phyloP scores from a whole-genome alignment of 768 basidiomycete genomes.

The Mycena rosella region DNA sequence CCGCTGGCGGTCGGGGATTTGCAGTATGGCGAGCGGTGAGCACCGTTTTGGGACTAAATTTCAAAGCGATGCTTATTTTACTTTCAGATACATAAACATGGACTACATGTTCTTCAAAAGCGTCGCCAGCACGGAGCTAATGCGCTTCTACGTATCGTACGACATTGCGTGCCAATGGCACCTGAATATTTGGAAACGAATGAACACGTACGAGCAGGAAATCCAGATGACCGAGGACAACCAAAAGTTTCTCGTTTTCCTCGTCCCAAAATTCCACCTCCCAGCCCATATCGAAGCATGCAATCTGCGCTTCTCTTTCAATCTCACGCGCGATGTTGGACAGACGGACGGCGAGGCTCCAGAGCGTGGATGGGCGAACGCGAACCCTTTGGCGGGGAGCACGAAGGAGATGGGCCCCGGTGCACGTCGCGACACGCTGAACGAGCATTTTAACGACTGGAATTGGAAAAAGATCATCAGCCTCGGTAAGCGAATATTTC shows the following conservation, averaged over 20 bases:
- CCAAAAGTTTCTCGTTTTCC: constrained; percentile 16
- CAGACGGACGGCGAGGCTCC: constrained; percentile 50
- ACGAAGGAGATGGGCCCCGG: constrained; percentile 52
- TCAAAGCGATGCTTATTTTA: not conserved
- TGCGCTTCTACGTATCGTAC: constrained; percentile 39
- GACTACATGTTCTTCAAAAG: constrained; percentile 39
- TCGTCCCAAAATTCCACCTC: constrained; percentile 48
- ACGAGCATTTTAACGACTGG: constrained; percentile 39
- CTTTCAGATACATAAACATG: not conserved
- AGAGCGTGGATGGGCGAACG: constrained; percentile 48
- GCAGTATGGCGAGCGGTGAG: constrained; percentile 48
- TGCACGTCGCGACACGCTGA: constrained; percentile 42
- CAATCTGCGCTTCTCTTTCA: constrained; percentile 39
- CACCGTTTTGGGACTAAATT: no score
- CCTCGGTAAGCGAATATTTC: not conserved
- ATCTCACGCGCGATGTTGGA: constrained; percentile 40
- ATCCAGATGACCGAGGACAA: constrained; percentile 18
- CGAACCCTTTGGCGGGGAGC: constrained; percentile 43
- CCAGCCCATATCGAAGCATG: constrained; percentile 41
- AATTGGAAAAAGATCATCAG: constrained; percentile 2
- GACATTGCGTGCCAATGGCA: constrained; percentile 38
- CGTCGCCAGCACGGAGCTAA: constrained; percentile 5
- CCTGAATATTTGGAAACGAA: constrained; percentile 34
- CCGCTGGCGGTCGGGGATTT: constrained; percentile 1
- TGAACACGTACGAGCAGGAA: no score